Conservation (phyloP, 768 basidiomycete genomes). For the Suillus plorans region DNA sequence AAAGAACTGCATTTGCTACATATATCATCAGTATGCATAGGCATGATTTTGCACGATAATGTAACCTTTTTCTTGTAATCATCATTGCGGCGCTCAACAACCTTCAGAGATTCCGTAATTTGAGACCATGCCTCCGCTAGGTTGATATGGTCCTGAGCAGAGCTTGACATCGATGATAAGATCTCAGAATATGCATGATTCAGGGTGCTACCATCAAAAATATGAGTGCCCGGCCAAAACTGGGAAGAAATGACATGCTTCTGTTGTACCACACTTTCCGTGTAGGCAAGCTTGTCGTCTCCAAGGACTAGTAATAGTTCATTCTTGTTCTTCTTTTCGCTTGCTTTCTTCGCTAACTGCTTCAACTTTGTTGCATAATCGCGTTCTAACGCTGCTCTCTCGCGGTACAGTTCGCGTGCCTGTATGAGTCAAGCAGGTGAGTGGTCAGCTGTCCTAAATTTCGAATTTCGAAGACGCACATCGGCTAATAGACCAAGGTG, state of each 20-base stretch:
- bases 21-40: constrained; percentile 13
- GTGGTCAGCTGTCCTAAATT: background rate
- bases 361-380: constrained; percentile 79
- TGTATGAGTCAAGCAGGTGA: constrained; percentile 26
- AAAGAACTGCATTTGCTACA: constrained; percentile 67
- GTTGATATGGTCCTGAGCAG: constrained; percentile 68
- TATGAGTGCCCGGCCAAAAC: constrained; percentile 13
- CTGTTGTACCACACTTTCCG: constrained; percentile 48
- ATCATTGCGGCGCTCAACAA: constrained; percentile 61
- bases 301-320: constrained; percentile 59
- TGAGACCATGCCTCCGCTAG: constrained; percentile 65
- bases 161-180: constrained; percentile 54
- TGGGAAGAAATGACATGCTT: constrained; percentile 42
- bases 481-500: constrained; percentile 67
- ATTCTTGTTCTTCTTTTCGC: constrained; percentile 68
- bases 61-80: constrained; percentile 67
- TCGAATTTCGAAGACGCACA: constrained; percentile 40
- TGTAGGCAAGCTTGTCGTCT: constrained; percentile 58
- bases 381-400: constrained; percentile 66
- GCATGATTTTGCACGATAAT: background rate
- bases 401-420: constrained; percentile 74
- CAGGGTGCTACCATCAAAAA: constrained; percentile 54
- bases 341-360: constrained; percentile 60
- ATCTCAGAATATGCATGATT: constrained; percentile 68
- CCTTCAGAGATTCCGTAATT: constrained; percentile 63